phyloP scores from a whole-genome alignment of 2,329 filamentous ascomycete species.

The Calcarisporium arbuscula region DNA sequence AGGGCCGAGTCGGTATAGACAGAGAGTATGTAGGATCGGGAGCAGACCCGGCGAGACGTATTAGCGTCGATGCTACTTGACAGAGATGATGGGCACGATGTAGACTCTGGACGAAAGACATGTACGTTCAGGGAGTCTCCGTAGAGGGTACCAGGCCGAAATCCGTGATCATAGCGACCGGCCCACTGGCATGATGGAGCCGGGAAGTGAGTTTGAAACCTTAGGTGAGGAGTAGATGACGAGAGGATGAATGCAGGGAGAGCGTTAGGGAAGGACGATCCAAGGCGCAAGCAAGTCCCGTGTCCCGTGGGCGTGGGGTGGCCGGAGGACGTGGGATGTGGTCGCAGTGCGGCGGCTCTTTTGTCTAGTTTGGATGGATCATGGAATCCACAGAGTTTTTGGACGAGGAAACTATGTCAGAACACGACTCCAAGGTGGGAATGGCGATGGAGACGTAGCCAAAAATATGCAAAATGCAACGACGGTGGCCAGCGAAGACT shows the following conservation, averaged over 20 bases:
- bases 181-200: constrained; percentile 24
- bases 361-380: constrained; percentile 18
- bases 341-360: constrained; percentile 17
- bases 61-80: background rate
- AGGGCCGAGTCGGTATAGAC: background rate
- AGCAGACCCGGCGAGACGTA: background rate
- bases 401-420: too few relatives aligned
- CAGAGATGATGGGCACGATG: background rate
- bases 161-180: constrained; percentile 30
- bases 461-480: background rate
- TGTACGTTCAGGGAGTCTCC: constrained; percentile 20
- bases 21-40: background rate
- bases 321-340: constrained; percentile 10
- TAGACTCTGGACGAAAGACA: constrained; percentile 5
- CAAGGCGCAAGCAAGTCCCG: constrained; percentile 5
- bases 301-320: constrained; percentile 1
- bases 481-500: too few relatives aligned
- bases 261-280: constrained; percentile 7
- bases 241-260: constrained; percentile 8
- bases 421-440: constrained; percentile 7
- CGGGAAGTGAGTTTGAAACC: constrained; percentile 8
- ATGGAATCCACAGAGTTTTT: too few relatives aligned
- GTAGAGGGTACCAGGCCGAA: constrained; percentile 23
- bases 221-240: constrained; percentile 6
- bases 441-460: constrained; percentile 4